Evolutionary conservation across 768 basidiomycete genomes (phyloP), one percentile per base, ranked within the genome.

Genomic region (Atractiella rhizophila): DNA sequence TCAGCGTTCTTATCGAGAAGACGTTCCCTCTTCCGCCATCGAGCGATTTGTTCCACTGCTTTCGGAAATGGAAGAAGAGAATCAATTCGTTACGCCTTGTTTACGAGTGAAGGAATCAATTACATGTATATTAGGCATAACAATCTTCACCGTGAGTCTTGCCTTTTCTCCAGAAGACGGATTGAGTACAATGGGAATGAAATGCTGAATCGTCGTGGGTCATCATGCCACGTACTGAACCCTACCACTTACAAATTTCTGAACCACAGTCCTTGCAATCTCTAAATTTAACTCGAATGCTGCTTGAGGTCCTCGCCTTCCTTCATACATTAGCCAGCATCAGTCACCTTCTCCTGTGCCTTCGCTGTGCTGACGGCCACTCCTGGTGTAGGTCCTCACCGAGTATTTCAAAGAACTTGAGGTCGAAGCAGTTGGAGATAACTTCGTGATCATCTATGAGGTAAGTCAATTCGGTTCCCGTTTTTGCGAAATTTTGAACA

Each of bases 361-460:
- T 3, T 24, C 37, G 31, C 11, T 13, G 4, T 20, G 16, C 18
- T 2, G 19, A 4, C 5, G 1, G 7, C 20, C 7, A 6, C 13
- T 8, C 3, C 36, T n/a, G n/a, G 12, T 39, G 0, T 71, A 82
- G 57, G 88, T 96, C 5, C 67, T 98, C 42, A 69, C 88, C 39
- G 91, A 96, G 56, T 98, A 98, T 66, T 98, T 98, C 68, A 98
- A 96, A 59, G 91, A 96, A 57, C 73, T 96, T 28, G 91, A 98
- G 57, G 91, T 96, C 56, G 91, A 98, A 64, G 86, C 82, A 35
- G 96, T 98, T 56, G 68, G 91, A 7, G 91, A 98, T 61, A 98
- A 98, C 56, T 98, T 98, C 56, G 91, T 98, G 29, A 91, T 98
- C 56, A 91, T 98, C 37, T 52, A 28, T 24, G 49, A 46, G 6